Percentiles rank a stretch among this genome's conserved stretches.
Evolutionary conservation across 441 rosid species (phyloP).

Genomic region (Jatropha multifida): DNA sequence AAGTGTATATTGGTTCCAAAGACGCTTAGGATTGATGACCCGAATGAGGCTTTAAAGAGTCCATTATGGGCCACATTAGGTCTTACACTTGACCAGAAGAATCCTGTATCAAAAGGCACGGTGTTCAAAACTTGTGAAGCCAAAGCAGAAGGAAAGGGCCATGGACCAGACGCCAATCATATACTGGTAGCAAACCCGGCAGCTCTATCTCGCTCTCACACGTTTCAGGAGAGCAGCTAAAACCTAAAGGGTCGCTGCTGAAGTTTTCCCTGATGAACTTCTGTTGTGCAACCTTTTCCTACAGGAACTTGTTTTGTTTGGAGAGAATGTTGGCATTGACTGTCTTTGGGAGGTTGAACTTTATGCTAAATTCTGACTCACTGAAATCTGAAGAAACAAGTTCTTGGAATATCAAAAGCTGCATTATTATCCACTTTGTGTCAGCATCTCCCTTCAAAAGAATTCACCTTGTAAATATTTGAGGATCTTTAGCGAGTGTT

Average conservation of each 20-base stretch:
- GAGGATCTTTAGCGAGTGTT: constrained; percentile 23
- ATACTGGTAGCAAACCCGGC: constrained; percentile 65
- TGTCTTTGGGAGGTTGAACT: not conserved
- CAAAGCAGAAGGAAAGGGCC: constrained; percentile 38
- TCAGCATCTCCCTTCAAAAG: constrained; percentile 3
- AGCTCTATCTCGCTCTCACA: constrained; percentile 56
- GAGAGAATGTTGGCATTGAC: not conserved
- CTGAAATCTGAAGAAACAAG: constrained; percentile 5
- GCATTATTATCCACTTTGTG: constrained; percentile 4
- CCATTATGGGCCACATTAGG: constrained; percentile 52
- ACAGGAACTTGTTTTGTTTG: not conserved
- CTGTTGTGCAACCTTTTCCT: constrained; percentile 6
- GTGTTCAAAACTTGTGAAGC: constrained; percentile 32
- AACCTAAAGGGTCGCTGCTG: constrained; percentile 23
- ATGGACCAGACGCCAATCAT: constrained; percentile 28
- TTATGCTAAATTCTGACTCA: not conserved
- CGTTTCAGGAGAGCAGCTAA: constrained; percentile 59
- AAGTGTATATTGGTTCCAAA: constrained; percentile 51
- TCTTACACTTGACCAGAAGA: constrained; percentile 37
- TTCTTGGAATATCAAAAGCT: constrained; percentile 11
- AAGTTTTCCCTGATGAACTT: constrained; percentile 1
- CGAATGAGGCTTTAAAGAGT: constrained; percentile 52
- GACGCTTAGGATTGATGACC: constrained; percentile 53
- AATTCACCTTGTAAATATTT: constrained; percentile 40
- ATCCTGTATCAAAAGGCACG: constrained; percentile 25